phyloP scores from a whole-genome alignment of 2,329 filamentous ascomycete genomes.

The Cercospora sesami region DNA sequence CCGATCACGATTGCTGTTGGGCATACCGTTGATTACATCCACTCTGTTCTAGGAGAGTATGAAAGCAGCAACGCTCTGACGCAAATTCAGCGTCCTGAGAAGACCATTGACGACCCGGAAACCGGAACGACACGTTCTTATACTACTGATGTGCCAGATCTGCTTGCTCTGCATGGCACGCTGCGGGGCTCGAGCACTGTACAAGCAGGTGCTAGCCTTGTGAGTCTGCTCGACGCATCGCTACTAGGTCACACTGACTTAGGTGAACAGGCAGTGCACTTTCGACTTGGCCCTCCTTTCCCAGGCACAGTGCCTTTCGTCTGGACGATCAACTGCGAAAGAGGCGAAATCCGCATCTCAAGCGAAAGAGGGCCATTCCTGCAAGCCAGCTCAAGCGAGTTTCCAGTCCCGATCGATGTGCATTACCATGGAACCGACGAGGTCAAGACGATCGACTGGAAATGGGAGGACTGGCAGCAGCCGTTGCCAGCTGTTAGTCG shows the following conservation, averaged over 20 bases:
- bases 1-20: slow-evolving; percentile 29
- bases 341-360: slow-evolving; percentile 29
- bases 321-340: slow-evolving; percentile 33
- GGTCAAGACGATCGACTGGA: slow-evolving; percentile 41
- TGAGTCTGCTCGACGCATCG: not conserved
- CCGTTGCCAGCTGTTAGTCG: slow-evolving; percentile 31
- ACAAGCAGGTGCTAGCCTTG: slow-evolving; percentile 23
- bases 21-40: slow-evolving; percentile 32
- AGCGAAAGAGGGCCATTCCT: slow-evolving; percentile 24
- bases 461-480: slow-evolving; percentile 44
- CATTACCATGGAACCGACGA: slow-evolving; percentile 35
- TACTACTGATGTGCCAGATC: slow-evolving; percentile 32
- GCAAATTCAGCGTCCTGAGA: slow-evolving; percentile 28
- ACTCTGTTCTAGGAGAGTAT: slow-evolving; percentile 31
- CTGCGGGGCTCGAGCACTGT: slow-evolving; percentile 20
- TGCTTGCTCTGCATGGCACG: slow-evolving; percentile 30
- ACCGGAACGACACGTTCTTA: slow-evolving; percentile 6
- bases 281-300: slow-evolving; percentile 28
- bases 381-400: slow-evolving; percentile 18
- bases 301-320: slow-evolving; percentile 28
- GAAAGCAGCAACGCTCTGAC: slow-evolving; percentile 20
- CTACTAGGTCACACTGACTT: not conserved
- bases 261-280: slow-evolving; percentile 18
- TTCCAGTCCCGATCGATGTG: slow-evolving; percentile 32
- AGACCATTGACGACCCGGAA: slow-evolving; percentile 18